Base-by-base conservation (phyloP, 441 rosid genomes). In the Capsella rubella region DNA sequence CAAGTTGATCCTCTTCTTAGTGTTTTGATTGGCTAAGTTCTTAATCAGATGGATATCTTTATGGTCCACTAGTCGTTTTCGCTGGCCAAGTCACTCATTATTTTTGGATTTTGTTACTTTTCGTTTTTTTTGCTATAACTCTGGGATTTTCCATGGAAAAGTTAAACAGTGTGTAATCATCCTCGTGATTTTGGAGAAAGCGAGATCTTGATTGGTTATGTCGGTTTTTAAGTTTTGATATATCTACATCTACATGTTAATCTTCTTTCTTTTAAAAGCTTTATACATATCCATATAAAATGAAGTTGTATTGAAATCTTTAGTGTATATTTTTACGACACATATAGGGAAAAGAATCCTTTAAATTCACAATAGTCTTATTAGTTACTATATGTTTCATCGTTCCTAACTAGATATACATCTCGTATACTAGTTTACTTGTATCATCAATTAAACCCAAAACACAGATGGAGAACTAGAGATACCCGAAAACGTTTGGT, bases 21-120 rank as follows among this genome's bases (percentile, higher is more conserved):
- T 14, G 35, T 56, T 80, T 58, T 73, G 8, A 91, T 87, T 94
- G 96, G 97, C 15, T 68, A 71, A 16, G 67, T 67, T 67, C 80
- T 65, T 40, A 59, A 78, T 86, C 85, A 47, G 31, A 15, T 79
- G 89, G 96, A 89, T 91, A 91, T 87, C 91, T 60, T 0, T 75
- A 77, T 86, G 93, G 34, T 67, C 85, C 10, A 32, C 21, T 21
- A 47, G 79, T 57, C 34, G 35, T 64, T 82, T 81, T 67, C 84
- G 0, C 4, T 47, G 21, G 40, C 81, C 63, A 78, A 45, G 34
- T 46, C 16, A 43, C 52, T 53, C 4, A 5, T 29, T 29, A 32
- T 73, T 32, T 15, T 51, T 37, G 50, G 65, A 63, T 18, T 54
- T 62, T 28, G 15, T 34, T 43, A 59, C 34, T 12, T 59, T 57